Evolutionary conservation across 2,329 filamentous ascomycete species (phyloP).

Genomic region (Teratosphaeria pseudoeucalypti): DNA sequence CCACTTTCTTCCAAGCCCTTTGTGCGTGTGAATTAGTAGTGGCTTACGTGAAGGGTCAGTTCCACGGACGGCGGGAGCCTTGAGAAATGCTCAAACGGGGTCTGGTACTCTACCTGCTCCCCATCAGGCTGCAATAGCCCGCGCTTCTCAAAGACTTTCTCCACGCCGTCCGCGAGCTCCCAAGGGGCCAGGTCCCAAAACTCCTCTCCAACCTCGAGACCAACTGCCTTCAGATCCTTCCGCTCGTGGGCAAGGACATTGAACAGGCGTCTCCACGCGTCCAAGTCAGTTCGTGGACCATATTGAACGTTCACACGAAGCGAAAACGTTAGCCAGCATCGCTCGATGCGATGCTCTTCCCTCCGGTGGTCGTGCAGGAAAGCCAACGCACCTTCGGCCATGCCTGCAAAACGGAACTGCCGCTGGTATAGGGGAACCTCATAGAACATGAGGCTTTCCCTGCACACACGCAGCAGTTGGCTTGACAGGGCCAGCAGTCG

Average conservation of each 20-base stretch:
- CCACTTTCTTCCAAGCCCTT: neutral
- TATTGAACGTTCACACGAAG: neutral
- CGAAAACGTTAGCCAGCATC: neutral
- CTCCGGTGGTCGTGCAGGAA: neutral
- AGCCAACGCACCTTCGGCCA: neutral
- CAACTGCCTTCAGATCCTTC: neutral
- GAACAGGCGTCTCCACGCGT: neutral
- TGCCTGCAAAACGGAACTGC: neutral
- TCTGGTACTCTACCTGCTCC: neutral
- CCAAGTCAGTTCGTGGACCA: neutral
- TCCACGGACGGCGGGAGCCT: neutral
- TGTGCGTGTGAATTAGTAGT: neutral
- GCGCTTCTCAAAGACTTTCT: neutral
- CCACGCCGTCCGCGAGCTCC: neutral
- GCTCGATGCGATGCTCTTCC: neutral
- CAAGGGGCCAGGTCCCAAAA: neutral
- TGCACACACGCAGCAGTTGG: neutral
- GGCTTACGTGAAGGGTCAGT: neutral
- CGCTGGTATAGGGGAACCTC: neutral
- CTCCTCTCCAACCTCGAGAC: neutral
- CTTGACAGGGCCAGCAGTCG: neutral
- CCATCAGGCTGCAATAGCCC: neutral
- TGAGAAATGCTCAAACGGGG: neutral
- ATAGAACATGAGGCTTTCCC: neutral
- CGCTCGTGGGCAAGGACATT: neutral